Evolutionary conservation across 1,139 yeast genomes (phyloP).

Genomic region (Debaryomyces nepalensis): DNA sequence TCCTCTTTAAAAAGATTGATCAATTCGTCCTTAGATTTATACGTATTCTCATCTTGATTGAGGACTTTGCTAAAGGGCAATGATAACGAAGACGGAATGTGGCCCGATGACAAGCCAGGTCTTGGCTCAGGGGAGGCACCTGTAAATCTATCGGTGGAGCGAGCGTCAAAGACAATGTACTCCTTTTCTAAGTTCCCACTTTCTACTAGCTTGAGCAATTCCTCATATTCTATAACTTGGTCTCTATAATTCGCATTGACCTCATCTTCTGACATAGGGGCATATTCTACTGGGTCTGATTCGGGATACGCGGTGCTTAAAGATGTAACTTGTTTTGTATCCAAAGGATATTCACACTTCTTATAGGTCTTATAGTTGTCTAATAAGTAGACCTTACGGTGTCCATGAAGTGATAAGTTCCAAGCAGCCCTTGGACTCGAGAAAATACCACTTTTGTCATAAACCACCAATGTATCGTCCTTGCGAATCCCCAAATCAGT

Average conservation of each 20-base stretch:
- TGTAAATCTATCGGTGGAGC: conserved; percentile 72
- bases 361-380: conserved; percentile 67
- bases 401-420: conserved; percentile 83
- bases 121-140: conserved; percentile 89
- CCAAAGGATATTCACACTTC: conserved; percentile 29
- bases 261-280: conserved; percentile 28
- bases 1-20: conserved; percentile 46
- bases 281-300: conserved; percentile 19
- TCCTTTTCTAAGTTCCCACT: conserved; percentile 50
- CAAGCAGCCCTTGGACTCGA: conserved; percentile 91
- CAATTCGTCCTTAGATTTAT: conserved; percentile 53
- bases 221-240: conserved; percentile 66
- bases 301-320: conserved; percentile 20
- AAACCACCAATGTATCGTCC: conserved; percentile 72
- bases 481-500: conserved; percentile 49
- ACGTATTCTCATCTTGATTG: conserved; percentile 50
- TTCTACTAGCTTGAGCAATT: conserved; percentile 59
- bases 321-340: conserved; percentile 24
- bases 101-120: conserved; percentile 86
- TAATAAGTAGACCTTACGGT: conserved; percentile 64
- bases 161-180: conserved; percentile 75
- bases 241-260: conserved; percentile 39
- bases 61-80: conserved; percentile 73
- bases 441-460: conserved; percentile 83
- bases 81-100: conserved; percentile 79